Conservation (phyloP, 768 basidiomycete genomes). For the Saitozyma podzolica region DNA sequence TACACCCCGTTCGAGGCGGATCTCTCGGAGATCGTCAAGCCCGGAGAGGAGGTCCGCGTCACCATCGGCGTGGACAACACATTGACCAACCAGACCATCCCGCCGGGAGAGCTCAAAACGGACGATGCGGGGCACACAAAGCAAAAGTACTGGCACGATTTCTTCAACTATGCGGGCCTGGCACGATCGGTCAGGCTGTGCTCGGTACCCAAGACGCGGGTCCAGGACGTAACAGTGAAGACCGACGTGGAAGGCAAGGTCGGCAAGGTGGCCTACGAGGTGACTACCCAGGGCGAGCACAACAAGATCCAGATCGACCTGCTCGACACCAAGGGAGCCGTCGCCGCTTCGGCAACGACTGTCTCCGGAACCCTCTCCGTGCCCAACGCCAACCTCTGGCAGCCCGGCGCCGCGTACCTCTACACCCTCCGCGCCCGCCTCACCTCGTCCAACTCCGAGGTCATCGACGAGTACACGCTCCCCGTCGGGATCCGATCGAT, state of each 20-base stretch:
- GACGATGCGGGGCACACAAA: conserved; percentile 14
- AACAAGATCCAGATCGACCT: conserved; percentile 16
- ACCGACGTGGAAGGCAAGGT: conserved; percentile 21
- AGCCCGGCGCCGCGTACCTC: conserved; percentile 33
- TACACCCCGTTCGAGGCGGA: conserved; percentile 37
- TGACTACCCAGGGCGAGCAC: conserved; percentile 8
- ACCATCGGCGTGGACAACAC: conserved; percentile 34
- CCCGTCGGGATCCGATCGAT: conserved; percentile 34
- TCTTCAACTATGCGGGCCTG: conserved; percentile 41
- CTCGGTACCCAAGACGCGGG: conserved; percentile 11
- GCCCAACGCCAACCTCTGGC: conserved; percentile 27
- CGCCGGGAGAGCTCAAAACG: conserved; percentile 18
- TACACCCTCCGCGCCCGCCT: conserved; percentile 22
- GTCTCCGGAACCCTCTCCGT: conserved; percentile 16
- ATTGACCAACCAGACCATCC: conserved; percentile 30
- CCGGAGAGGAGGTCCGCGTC: conserved; percentile 23
- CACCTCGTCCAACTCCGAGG: neutral
- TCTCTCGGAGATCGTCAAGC: conserved; percentile 16
- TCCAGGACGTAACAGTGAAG: conserved; percentile 29
- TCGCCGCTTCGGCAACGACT: conserved; percentile 7
- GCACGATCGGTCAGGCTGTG: conserved; percentile 32
- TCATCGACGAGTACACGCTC: conserved; percentile 32
- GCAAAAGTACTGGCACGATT: conserved; percentile 37
- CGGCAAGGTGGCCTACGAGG: conserved; percentile 18
- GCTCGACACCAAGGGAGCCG: conserved; percentile 16